phyloP scores from a whole-genome alignment of 176 grass and related monocot genomes.

The Cymbopogon citratus region DNA sequence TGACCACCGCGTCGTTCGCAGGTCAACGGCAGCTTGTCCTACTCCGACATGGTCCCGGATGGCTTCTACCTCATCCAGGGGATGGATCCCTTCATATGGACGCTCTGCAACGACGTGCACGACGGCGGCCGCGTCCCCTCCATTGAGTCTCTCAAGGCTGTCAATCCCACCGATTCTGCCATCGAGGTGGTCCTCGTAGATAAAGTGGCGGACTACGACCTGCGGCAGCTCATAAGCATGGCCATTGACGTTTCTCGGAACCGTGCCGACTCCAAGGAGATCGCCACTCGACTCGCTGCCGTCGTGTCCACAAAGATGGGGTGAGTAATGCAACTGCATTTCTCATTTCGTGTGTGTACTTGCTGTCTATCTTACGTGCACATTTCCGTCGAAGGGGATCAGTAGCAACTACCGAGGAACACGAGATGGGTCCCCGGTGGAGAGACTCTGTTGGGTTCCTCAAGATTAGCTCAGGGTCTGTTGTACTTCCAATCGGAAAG shows the following conservation, averaged over 20 bases:
- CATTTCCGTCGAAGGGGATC: constrained; percentile 54
- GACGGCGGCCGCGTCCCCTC: constrained; percentile 55
- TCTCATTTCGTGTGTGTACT: background rate
- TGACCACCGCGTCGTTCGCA: constrained; percentile 13
- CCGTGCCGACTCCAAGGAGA: constrained; percentile 41
- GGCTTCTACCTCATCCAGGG: constrained; percentile 82
- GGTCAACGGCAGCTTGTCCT: constrained; percentile 75
- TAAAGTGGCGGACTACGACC: constrained; percentile 51
- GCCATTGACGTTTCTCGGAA: constrained; percentile 43
- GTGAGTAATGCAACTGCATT: constrained; percentile 29
- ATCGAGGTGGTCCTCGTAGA: constrained; percentile 55
- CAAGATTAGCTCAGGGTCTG: constrained; percentile 54
- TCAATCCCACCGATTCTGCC: constrained; percentile 43
- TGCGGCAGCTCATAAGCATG: constrained; percentile 46
- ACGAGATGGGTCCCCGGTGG: constrained; percentile 48
- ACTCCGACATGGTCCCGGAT: constrained; percentile 64
- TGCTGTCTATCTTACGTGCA: constrained; percentile 8
- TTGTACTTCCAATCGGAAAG: constrained; percentile 76
- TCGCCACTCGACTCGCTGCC: constrained; percentile 45
- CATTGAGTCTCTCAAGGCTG: constrained; percentile 56
- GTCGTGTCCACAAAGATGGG: constrained; percentile 71
- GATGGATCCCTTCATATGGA: constrained; percentile 84
- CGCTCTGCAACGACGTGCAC: constrained; percentile 63
- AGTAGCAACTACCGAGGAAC: constrained; percentile 44
- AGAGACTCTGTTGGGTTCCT: constrained; percentile 43